A percentile compares a stretch with the other conserved stretches of the same genome.
Evolutionary conservation across 2,329 filamentous ascomycete species (phyloP).

Genomic region (Claviceps sp.): DNA sequence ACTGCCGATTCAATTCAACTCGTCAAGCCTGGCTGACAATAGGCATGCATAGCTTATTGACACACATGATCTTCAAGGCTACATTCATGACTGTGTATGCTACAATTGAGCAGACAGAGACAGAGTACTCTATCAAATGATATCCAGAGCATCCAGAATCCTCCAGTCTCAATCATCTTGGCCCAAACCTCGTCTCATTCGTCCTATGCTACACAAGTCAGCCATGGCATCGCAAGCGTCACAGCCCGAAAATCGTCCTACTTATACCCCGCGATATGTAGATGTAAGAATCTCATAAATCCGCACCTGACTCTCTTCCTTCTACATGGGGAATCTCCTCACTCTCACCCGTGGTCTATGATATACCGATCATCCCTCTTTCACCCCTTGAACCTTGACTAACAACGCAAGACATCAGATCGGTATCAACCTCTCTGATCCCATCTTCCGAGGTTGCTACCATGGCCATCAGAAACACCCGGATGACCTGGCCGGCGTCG

Average conservation of each 20-base stretch:
- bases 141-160: background rate
- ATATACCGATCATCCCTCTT: background rate
- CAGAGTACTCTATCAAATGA: background rate
- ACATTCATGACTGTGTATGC: too few species aligned
- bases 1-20: background rate
- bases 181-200: background rate
- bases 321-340: background rate
- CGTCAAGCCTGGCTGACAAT: background rate
- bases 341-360: background rate
- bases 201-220: slow-evolving; percentile 4
- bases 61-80: too few species aligned
- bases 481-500: slow-evolving; percentile 60
- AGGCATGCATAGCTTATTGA: background rate
- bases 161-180: background rate
- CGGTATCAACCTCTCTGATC: slow-evolving; percentile 91
- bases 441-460: slow-evolving; percentile 75
- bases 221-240: slow-evolving; percentile 15
- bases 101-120: too few species aligned
- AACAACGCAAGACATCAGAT: slow-evolving; percentile 35
- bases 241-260: slow-evolving; percentile 7
- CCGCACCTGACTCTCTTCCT: background rate
- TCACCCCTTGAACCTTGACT: background rate
- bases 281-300: slow-evolving; percentile 35
- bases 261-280: slow-evolving; percentile 39
- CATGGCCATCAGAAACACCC: slow-evolving; percentile 65